Percentiles rank a stretch among this genome's conserved stretches.
phyloP scores from a whole-genome alignment of 164 flowering plant genomes.

The Paratinospora sagittata region DNA sequence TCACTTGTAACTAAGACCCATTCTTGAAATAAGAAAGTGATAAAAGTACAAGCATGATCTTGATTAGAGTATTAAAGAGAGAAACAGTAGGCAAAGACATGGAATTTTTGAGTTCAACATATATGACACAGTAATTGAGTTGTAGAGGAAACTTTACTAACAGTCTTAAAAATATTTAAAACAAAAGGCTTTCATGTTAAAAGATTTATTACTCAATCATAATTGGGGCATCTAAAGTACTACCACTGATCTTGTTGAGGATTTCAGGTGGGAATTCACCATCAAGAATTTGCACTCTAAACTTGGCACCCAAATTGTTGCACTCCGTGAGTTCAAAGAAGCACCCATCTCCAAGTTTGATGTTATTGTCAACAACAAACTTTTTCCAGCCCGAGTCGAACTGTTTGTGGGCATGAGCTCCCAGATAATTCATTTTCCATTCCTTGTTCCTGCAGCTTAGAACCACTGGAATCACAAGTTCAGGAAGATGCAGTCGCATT shows the following conservation, averaged over 20 bases:
- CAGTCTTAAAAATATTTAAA: no score
- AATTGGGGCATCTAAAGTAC: slow-evolving; percentile 18
- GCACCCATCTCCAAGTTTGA: slow-evolving; percentile 42
- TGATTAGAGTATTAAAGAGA: no score
- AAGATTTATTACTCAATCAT: slow-evolving; percentile 18
- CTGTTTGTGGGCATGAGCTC: slow-evolving; percentile 9
- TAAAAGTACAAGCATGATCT: neutral
- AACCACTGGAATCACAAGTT: slow-evolving; percentile 16
- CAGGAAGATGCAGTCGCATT: slow-evolving; percentile 18
- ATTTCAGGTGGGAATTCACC: slow-evolving; percentile 31
- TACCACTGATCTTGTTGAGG: slow-evolving; percentile 13
- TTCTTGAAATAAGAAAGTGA: no score
- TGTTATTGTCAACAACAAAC: slow-evolving; percentile 30
- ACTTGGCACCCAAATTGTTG: slow-evolving; percentile 10
- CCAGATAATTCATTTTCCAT: slow-evolving; percentile 31
- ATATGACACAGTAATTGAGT: no score
- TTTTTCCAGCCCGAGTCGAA: slow-evolving; percentile 25
- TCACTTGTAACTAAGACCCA: no score
- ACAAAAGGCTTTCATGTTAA: no score
- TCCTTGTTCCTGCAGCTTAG: slow-evolving; percentile 21
- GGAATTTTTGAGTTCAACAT: no score
- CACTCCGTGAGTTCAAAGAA: slow-evolving; percentile 37
- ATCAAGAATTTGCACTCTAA: slow-evolving; percentile 42
- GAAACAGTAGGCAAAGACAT: no score
- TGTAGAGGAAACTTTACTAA: neutral